Conservation (phyloP, 129 eudicot species). For the Smallanthus sonchifolius region DNA sequence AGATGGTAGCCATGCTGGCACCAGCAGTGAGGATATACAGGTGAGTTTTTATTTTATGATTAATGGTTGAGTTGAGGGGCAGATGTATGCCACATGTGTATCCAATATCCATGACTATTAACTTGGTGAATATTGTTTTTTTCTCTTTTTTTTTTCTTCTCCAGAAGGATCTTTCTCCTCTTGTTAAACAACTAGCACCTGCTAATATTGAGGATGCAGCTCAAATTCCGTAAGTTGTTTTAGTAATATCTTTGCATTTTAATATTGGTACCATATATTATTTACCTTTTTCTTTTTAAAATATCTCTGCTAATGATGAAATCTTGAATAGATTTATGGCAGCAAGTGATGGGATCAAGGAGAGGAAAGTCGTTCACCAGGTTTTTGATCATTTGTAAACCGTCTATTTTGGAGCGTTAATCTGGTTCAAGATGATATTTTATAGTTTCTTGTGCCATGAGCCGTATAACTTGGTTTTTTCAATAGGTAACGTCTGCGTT, state of each 20-base stretch:
- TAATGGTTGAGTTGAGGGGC: not conserved
- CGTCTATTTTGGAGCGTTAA: not conserved
- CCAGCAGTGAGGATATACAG: conserved; percentile 78
- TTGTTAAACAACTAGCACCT: conserved; percentile 77
- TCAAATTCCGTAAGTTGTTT: conserved; percentile 75
- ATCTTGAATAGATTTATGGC: conserved; percentile 61
- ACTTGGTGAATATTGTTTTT: not conserved
- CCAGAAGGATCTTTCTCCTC: conserved; percentile 94
- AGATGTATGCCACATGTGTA: conserved; percentile 9
- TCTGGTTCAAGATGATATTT: conserved; percentile 1
- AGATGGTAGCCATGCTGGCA: conserved; percentile 55
- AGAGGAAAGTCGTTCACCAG: conserved; percentile 73
- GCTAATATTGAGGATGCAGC: conserved; percentile 40
- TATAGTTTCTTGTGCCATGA: not conserved
- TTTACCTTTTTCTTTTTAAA: not conserved
- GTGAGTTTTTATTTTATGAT: conserved; percentile 25
- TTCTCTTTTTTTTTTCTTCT: not conserved
- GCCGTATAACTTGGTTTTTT: conserved; percentile 10
- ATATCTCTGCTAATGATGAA: not conserved
- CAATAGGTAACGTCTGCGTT: conserved; percentile 54
- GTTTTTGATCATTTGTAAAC: conserved; percentile 27
- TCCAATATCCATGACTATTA: not conserved
- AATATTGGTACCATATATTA: not conserved
- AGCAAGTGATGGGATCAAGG: conserved; percentile 80
- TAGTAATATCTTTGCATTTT: conserved; percentile 7